Conservation (phyloP, 2,329 filamentous ascomycete genomes). For the Botryotinia calthae region DNA sequence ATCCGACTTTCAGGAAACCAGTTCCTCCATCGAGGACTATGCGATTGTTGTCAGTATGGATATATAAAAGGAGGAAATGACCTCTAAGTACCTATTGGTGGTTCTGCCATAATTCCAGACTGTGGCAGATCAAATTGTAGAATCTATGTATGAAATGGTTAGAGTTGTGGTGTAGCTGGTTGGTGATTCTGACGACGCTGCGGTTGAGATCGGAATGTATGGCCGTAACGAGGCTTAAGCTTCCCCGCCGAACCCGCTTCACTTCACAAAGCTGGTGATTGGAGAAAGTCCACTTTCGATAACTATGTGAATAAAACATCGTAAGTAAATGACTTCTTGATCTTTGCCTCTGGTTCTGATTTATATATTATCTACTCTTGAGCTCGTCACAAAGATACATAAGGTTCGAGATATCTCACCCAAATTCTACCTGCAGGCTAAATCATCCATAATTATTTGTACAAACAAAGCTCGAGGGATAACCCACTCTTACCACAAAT, state of each 20-base stretch:
- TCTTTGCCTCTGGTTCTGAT: background rate
- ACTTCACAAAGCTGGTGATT: conserved; percentile 5
- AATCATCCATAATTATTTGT: background rate
- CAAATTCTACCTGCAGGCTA: background rate
- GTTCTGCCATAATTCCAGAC: conserved; percentile 38
- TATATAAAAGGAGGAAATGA: background rate
- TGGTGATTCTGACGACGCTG: conserved; percentile 30
- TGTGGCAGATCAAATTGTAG: conserved; percentile 22
- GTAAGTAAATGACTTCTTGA: background rate
- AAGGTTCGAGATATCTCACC: background rate
- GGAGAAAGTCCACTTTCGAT: background rate
- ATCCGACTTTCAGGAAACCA: conserved; percentile 99
- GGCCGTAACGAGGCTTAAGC: conserved; percentile 17
- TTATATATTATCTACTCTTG: background rate
- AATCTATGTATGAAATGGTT: conserved; percentile 22
- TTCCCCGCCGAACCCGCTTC: conserved; percentile 17
- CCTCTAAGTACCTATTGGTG: conserved; percentile 38
- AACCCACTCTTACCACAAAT: background rate
- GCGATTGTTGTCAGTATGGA: conserved; percentile 27
- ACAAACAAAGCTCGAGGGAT: background rate
- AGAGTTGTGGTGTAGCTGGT: conserved; percentile 17
- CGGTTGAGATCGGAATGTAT: conserved; percentile 22
- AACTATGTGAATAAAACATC: background rate
- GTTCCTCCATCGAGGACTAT: conserved; percentile 98
- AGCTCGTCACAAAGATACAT: background rate